A percentile compares a stretch with the other conserved stretches of the same genome.
These are phyloP conservation scores for Paulownia fortunei DNA, from an alignment of 257 asterid genomes.

Conservation along the genomic window DNA sequence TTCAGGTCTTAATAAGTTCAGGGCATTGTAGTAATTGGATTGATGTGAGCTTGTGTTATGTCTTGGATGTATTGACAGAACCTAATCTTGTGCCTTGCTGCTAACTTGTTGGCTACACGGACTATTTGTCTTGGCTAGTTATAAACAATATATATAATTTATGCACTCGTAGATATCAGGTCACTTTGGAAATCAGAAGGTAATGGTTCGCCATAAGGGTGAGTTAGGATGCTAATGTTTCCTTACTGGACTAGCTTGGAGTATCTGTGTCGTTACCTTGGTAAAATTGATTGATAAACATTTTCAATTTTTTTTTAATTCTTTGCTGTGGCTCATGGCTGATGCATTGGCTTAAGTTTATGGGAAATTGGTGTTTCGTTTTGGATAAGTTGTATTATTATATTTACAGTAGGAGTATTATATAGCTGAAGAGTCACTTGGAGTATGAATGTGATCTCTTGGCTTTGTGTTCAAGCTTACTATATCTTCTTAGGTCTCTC, in stretches of 20 bases:
- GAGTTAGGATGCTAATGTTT: slow-evolving; percentile 21
- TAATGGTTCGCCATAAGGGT: background rate
- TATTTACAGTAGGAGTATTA: background rate
- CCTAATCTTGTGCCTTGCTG: background rate
- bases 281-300: background rate
- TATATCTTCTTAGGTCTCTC: background rate
- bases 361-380: background rate
- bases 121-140: background rate
- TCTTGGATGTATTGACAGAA: background rate
- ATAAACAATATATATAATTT: background rate
- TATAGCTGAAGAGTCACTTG: slow-evolving; percentile 11
- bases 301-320: background rate
- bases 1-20: slow-evolving; percentile 16
- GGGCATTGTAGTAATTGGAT: background rate
- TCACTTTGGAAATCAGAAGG: slow-evolving; percentile 23
- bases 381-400: background rate
- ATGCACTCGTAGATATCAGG: background rate
- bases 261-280: background rate
- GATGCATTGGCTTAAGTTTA: background rate
- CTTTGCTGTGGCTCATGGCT: background rate
- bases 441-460: background rate
- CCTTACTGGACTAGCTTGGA: background rate
- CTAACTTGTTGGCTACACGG: background rate
- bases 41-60: slow-evolving; percentile 10
- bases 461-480: background rate